Evolutionary conservation across 75 land plant genomes (phyloP), one percentile per base, ranked within the genome.

Genomic region (Picea sitchensis): DNA sequence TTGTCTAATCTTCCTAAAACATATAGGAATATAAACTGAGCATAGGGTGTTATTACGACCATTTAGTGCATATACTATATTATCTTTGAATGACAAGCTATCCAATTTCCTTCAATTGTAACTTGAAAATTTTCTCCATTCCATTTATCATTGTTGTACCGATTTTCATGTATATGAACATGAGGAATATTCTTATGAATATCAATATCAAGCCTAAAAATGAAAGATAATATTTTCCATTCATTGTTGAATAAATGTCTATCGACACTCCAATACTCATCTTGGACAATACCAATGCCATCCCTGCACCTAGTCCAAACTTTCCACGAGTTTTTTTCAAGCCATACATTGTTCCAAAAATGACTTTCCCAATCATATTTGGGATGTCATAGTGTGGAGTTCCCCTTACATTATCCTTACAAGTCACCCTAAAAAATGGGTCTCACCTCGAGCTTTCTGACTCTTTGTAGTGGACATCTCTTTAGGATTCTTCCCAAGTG

Each of bases 31-130:
- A 91, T 88, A 87, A 95, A 97, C 84, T 97, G 92, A 17, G 98
- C 99, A 89, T 95, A 97, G 14, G 98, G 99, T 18, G 99, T 97
- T 64, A 97, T 95, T 8, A 97, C 98, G 84, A 96, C 99, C 98
- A 97, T 95, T 82, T 97, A 98, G 74, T 96, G 98, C 99, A 97
- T 97, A 79, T 95, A 97, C 75, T 90, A 95, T 58, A 97, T 84
- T 30, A 97, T 93, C 82, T 95, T 95, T 57, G 96, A 95, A 75
- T 96, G 98, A 76, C 95, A 95, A 74, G 92, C 95, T 63, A 92
- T 95, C 99, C 99, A 97, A 80, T 97, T 97, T 59, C 99, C 99
- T 84, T 95, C 99, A 85, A 97, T 97, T 34, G 97, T 94, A 78
- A 97, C 91, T 83, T 95, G 99, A 79, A 97, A 90, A 87, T 97